A percentile compares a stretch with the other conserved stretches of the same genome.
phyloP scores from a whole-genome alignment of 805 yeast genomes.

The Saccharomyces paradoxus region DNA sequence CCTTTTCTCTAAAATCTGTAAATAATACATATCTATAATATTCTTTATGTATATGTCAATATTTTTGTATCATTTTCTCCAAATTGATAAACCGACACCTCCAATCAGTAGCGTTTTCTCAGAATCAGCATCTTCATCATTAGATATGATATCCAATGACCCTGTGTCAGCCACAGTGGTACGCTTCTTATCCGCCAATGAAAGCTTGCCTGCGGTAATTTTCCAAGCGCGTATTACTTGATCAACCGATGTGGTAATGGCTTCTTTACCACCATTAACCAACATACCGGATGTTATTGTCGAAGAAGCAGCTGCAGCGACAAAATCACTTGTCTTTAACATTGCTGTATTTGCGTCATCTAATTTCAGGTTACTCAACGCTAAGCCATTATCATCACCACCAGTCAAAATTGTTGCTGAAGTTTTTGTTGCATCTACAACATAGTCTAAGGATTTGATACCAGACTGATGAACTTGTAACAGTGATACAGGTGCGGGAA shows the following conservation, averaged over 20 bases:
- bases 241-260: conserved; percentile 72
- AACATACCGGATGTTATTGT: conserved; percentile 63
- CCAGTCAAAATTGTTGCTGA: conserved; percentile 52
- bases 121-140: conserved; percentile 18
- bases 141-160: conserved; percentile 40
- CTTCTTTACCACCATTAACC: conserved; percentile 23
- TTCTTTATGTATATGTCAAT: not conserved
- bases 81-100: conserved; percentile 73
- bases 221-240: conserved; percentile 68
- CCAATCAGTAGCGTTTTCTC: conserved; percentile 43
- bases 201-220: conserved; percentile 21
- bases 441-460: conserved; percentile 49
- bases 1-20: not conserved
- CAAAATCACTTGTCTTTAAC: conserved; percentile 26
- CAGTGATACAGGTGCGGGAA: conserved; percentile 21
- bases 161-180: conserved; percentile 93
- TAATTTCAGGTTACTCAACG: conserved; percentile 33
- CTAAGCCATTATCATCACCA: conserved; percentile 85
- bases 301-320: conserved; percentile 68
- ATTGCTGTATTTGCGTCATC: conserved; percentile 9
- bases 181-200: conserved; percentile 37
- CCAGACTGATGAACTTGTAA: conserved; percentile 78
- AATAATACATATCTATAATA: not conserved
- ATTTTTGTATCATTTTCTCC: conserved; percentile 21
- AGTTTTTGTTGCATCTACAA: conserved; percentile 7